Evolutionary conservation across 768 basidiomycete genomes (phyloP), one percentile per base, ranked within the genome.

Genomic region (Boletellus emodensis): DNA sequence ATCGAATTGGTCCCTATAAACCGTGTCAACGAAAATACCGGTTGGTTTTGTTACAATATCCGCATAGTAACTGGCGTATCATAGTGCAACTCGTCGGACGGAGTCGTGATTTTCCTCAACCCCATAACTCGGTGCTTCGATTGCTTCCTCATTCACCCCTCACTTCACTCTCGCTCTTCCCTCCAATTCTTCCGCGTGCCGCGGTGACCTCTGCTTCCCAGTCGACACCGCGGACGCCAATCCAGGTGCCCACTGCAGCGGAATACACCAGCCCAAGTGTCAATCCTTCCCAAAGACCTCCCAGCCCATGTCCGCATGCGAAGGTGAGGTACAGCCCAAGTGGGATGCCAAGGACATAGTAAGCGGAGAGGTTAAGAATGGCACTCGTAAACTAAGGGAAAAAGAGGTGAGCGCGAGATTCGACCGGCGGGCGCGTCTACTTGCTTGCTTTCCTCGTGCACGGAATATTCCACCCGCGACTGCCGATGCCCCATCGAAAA

Each of bases 261-360:
- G 13, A 82, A 66, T 44, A 91, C 15, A 87, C 69, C 20, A 91
- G 72, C 1, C 87, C 82, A 5, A 79, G 62, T 0, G 87, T 88
- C 35, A 94, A 71, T 13, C 93, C 93, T 36, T 87, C 74, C 94
- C 93, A 96, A 14, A 96, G 76, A 0, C 94, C 94, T 17, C 74
- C 71, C 12, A 96, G 72, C 0, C 74, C 81, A 65, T 80, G 74
- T 34, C 72, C 65, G 11, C 62, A 64, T 44, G 71, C 72, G 72
- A 94, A 92, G 3, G 87, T 76, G 4, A 94, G 81, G 68, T 79
- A 88, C 44, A 92, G 69, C 13, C 90, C 94, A 40, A 90, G 72
- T 0, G 93, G 93, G 44, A 95, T 85, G 26, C 90, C 90, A 53
- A 94, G 69, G 49, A 85, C 67, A 59, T 95, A 94, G 68, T 94